Evolutionary conservation across 176 grass and related monocot species (phyloP).

Genomic region (Eragrostis curvula): DNA sequence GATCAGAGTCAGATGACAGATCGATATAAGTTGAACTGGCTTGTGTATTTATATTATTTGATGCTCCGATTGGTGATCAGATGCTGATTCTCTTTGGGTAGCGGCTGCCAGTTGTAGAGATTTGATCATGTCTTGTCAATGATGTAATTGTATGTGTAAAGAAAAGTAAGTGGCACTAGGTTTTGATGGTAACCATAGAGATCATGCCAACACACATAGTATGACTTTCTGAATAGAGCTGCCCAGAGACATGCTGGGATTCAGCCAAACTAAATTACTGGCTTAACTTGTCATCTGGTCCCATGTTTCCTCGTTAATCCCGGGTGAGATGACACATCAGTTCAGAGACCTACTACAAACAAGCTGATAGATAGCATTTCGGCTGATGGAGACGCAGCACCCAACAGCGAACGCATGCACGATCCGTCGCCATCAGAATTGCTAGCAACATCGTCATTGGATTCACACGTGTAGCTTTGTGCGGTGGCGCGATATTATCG

Average conservation of each 20-base stretch:
- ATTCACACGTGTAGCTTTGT: conserved; percentile 24
- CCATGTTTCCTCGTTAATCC: not conserved
- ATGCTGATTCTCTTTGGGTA: conserved; percentile 14
- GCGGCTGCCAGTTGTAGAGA: not conserved
- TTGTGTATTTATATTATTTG: not conserved
- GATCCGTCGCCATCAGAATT: not conserved
- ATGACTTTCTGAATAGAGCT: not conserved
- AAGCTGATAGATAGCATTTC: not conserved
- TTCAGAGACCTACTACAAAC: not conserved
- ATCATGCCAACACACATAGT: not conserved
- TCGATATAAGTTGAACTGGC: not conserved
- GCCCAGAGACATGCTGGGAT: not conserved
- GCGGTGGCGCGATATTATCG: not conserved
- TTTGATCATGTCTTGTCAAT: not conserved
- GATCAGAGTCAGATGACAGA: conserved; percentile 25
- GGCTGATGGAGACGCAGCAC: conserved; percentile 36
- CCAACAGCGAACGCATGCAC: not conserved
- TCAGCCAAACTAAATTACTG: not conserved
- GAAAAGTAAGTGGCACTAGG: not conserved
- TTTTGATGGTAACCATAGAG: not conserved
- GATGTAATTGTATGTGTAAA: not conserved
- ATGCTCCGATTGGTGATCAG: not conserved
- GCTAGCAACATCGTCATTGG: conserved; percentile 1
- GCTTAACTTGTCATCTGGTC: not conserved
- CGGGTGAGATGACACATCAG: not conserved